Evolutionary conservation across 2,329 filamentous ascomycete genomes (phyloP).

Genomic region (Cryphonectria radicalis): DNA sequence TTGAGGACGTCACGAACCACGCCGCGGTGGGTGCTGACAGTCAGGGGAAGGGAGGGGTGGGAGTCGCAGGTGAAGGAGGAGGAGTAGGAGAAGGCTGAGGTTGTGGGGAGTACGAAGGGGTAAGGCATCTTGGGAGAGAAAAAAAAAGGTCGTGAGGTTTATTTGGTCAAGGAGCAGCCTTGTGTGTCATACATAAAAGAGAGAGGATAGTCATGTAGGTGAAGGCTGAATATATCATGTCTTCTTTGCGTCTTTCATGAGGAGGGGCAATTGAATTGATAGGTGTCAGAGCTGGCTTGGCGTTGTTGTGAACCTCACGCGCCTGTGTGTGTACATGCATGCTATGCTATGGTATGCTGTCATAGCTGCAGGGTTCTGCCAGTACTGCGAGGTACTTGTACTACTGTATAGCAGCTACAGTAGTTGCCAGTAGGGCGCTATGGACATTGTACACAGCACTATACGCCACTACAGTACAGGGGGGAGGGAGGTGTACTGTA

Average conservation of each 20-base stretch:
- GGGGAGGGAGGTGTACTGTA: background rate
- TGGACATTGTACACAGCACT: background rate
- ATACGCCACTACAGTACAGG: background rate
- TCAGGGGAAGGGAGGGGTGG: slow-evolving; percentile 85
- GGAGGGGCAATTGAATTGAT: slow-evolving; percentile 6
- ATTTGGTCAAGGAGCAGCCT: background rate
- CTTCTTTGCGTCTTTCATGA: background rate
- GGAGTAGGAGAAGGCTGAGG: slow-evolving; percentile 83
- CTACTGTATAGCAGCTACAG: slow-evolving; percentile 15
- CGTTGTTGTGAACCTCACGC: slow-evolving; percentile 9
- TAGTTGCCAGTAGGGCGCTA: background rate
- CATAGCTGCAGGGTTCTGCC: slow-evolving; percentile 19
- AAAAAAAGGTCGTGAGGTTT: slow-evolving; percentile 7
- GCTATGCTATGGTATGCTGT: background rate
- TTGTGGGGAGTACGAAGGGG: slow-evolving; percentile 86
- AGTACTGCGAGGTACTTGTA: background rate
- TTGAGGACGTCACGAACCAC: slow-evolving; percentile 85
- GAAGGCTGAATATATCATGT: background rate
- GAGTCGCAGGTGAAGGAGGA: slow-evolving; percentile 76
- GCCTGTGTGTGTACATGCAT: slow-evolving; percentile 12
- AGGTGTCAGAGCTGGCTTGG: slow-evolving; percentile 16
- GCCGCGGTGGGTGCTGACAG: slow-evolving; percentile 80
- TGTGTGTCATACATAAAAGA: background rate
- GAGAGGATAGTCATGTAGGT: background rate
- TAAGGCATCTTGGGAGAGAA: slow-evolving; percentile 72